These are phyloP conservation scores for Scheffersomyces titani DNA, from an alignment of 1,139 yeast species.

Conservation along the genomic window DNA sequence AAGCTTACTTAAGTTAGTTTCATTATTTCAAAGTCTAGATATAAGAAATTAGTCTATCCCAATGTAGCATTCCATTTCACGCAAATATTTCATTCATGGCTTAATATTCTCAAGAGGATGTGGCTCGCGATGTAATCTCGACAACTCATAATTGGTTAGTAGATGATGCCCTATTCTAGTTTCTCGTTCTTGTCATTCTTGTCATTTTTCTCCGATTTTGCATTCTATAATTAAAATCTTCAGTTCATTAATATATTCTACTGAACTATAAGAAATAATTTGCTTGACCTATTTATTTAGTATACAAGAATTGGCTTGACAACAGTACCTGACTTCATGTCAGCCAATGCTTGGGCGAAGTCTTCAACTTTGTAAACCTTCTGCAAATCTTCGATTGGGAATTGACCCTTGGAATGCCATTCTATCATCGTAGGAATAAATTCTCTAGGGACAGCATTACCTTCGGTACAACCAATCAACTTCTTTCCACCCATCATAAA, in stretches of 20 bases:
- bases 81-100: too few relatives aligned
- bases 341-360: conserved; percentile 5
- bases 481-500: conserved; percentile 7
- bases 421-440: conserved; percentile 7
- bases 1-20: not conserved
- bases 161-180: too few relatives aligned
- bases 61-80: not conserved
- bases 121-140: too few relatives aligned
- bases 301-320: conserved; percentile 6
- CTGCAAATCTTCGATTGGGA: conserved; percentile 5
- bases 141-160: too few relatives aligned
- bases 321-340: conserved; percentile 6
- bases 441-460: conserved; percentile 5
- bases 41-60: too few relatives aligned
- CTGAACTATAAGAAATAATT: not conserved
- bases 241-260: too few relatives aligned
- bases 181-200: too few relatives aligned
- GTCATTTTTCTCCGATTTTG: too few relatives aligned
- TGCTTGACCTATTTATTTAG: not conserved
- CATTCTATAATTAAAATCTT: too few relatives aligned
- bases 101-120: too few relatives aligned
- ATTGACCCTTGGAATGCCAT: conserved; percentile 5
- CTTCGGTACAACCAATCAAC: conserved; percentile 9
- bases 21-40: not conserved
- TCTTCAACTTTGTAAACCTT: conserved; percentile 4